Evolutionary conservation across 495 filamentous ascomycete species (phyloP), one percentile per base, ranked within the genome.

Genomic region (Talaromyces adpressus): DNA sequence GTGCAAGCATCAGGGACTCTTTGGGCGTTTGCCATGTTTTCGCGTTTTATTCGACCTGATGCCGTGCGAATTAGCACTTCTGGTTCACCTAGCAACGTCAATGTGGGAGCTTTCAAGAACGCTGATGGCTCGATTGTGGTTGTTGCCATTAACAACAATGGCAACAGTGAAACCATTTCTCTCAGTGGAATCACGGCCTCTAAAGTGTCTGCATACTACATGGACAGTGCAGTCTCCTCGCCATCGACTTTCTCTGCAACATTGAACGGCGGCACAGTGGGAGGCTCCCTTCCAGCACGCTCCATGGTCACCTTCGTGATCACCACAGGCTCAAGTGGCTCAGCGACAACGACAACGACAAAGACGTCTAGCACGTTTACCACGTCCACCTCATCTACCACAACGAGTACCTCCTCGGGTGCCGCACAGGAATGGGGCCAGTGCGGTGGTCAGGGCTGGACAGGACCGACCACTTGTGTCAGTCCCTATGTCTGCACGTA

Each of bases 21-120:
- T 11, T 82, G 79, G 80, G 81, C 79, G 0, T 79, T 82, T 57
- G 79, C 79, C 20, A 76, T 78, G 70, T 79, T 73, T 65, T 74
- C 72, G 25, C 66, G 78, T 12, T 75, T 71, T 45, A 72, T 82
- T 23, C 69, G 78, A 27, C 78, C 77, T 0, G 79, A 80, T 0
- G 79, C 80, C 4, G 67, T 68, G 45, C 72, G 79, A 18, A 65
- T 84, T 25, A 72, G 66, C 32, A 75, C 78, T 3, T 65, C 71
- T 5, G 72, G 69, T 0, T 70, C 58, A 32, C 52, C 69, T 29
- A 63, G 67, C 54, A 68, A 65, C 30, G 71, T 80, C 23, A 70
- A 69, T 30, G 72, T 73, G 25, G 76, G 73, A 27, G 79, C 79
- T 6, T 82, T 81, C 62, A 69, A 70, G 65, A 83, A 83, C 61